Base-by-base conservation (phyloP, 2,329 filamentous ascomycete species). In the Nigrospora osmanthi region DNA sequence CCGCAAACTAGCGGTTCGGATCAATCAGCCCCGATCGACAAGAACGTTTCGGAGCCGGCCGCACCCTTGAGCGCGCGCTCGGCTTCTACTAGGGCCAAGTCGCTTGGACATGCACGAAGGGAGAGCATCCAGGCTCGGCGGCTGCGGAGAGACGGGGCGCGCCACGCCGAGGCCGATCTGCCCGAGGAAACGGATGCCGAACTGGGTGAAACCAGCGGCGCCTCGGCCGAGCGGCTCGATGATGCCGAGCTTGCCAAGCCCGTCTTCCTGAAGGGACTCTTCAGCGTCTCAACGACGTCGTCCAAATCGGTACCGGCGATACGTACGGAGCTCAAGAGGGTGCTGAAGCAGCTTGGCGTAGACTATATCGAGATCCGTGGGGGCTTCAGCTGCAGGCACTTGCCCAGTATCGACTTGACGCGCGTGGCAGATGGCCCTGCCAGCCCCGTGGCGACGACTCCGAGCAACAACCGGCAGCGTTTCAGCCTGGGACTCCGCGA, bases 241-340 rank as follows among this genome's bases (percentile, higher is more conserved):
- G 81, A 79, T 53, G 82, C 85, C 6, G 89, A 94, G 53, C 79
- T 91, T 49, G 83, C 91, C 43, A 96, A 95, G 63, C 93, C 93
- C 0, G 93, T 97, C 3, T 97, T 86, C 63, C 78, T 98, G 46
- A 98, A 97, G 66, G 93, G 93, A 5, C 75, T 98, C 15, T 97
- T 98, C 69, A 97, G 91, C 57, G 93, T 97, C 44, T 94, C 89
- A 4, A 98, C 93, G 0, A 98, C 93, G 7, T 96, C 89, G 47
- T 93, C 84, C 59, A 95, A 94, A 60, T 88, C 91, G 1, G 79
- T 97, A 11, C 73, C 82, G 1, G 81, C 89, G 47, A 98, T 98
- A 50, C 82, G 91, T 35, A 73, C 81, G 7, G 93, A 98, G 60
- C 87, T 98, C 54, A 94, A 94, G 59, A 79, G 91, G 41, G 93